phyloP scores from a whole-genome alignment of 1,139 yeast species.

The Pneumocystis sp. region DNA sequence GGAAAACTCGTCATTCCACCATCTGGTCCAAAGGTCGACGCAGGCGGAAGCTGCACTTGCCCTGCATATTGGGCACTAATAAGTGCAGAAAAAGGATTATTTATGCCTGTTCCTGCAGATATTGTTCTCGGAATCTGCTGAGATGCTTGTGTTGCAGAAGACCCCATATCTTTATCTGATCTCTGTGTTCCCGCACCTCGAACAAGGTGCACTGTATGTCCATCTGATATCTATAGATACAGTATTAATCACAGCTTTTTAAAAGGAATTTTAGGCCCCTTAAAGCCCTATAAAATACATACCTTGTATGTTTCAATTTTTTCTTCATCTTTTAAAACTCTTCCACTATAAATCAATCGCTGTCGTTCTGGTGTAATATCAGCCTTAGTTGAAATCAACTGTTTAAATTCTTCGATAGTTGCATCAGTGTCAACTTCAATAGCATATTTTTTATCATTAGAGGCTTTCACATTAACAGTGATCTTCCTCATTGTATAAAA shows the following conservation, averaged over 20 bases:
- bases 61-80: conserved; percentile 97
- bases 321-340: conserved; percentile 75
- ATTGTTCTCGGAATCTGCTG: conserved; percentile 50
- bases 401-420: conserved; percentile 57
- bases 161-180: conserved; percentile 16
- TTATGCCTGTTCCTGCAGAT: conserved; percentile 78
- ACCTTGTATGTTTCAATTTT: conserved; percentile 53
- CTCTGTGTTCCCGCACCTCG: conserved; percentile 36
- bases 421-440: conserved; percentile 39
- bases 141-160: conserved; percentile 17
- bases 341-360: conserved; percentile 82
- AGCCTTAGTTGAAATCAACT: conserved; percentile 41
- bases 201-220: conserved; percentile 80
- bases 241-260: neutral
- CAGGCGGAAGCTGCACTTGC: conserved; percentile 61
- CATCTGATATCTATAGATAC: conserved; percentile 24
- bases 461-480: conserved; percentile 35
- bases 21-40: conserved; percentile 86
- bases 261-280: neutral
- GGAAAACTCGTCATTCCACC: conserved; percentile 43
- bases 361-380: conserved; percentile 63
- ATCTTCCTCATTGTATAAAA: conserved; percentile 8
- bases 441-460: conserved; percentile 53
- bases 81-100: conserved; percentile 77
- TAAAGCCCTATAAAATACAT: neutral